Evolutionary conservation across 352 stramenopile species (phyloP), one percentile per base, ranked within the genome.

Genomic region (Albugo candida): DNA sequence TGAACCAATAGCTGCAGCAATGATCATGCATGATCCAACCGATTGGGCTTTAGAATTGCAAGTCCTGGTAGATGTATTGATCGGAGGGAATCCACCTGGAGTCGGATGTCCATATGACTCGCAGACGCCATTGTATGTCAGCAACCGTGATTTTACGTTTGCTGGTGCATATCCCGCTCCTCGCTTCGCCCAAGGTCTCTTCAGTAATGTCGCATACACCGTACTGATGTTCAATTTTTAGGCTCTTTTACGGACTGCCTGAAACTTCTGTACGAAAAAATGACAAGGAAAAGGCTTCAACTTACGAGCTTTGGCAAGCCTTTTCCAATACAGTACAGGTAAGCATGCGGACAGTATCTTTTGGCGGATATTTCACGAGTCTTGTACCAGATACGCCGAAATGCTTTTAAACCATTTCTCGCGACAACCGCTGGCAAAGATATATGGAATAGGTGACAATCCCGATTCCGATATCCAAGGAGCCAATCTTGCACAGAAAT

Each of bases 371-470:
- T n/a, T 10, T 17, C 21, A 37, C 8, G 40, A 2, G 35, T 16
- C n/a, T 14, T 10, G 20, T 24, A 14, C 2, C 17, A 87, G 74
- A 38, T 88, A 70, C 45, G 77, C 73, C 0, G 60, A 89, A 48
- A 48, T 55, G n/a, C 64, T 85, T 16, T 54, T 86, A 13, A 77
- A 84, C 51, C 54, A 62, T 36, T 72, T 79, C 36, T 61, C 70
- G 2, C 3, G 20, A 8, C 60, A 55, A 44, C 45, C 37, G n/a
- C 47, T 92, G 14, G 64, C 63, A 21, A 56, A 57, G 43, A 83
- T 92, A 47, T 94, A 92, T 50, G 82, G 81, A 38, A 89, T 94
- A 36, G 81, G 81, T 8, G 81, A 94, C 63, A 94, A 94, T 52
- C 81, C 81, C 18, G 54, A 78, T 27, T 67, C 78, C 1, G 81